Conservation (phyloP, 176 grass and related monocot species). For the Bothriochloa decipiens region DNA sequence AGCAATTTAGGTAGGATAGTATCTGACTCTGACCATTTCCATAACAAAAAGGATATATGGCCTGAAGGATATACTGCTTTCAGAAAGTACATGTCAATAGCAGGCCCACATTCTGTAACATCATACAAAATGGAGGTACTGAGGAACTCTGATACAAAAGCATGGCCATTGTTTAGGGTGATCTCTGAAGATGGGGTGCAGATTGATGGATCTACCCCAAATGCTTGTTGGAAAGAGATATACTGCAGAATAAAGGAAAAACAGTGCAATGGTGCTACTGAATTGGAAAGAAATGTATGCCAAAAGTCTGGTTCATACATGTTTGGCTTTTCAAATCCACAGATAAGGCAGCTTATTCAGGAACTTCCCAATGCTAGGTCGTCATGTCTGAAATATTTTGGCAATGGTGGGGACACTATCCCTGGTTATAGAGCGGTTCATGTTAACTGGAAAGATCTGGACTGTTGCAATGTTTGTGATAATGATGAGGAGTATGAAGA, state of each 20-base stretch:
- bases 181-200: slow-evolving; percentile 75
- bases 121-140: slow-evolving; percentile 97
- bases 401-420: too few species aligned
- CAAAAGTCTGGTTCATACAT: slow-evolving; percentile 89
- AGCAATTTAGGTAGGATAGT: too few species aligned
- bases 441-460: too few species aligned
- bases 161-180: slow-evolving; percentile 82
- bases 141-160: slow-evolving; percentile 86
- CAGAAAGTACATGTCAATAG: slow-evolving; percentile 77
- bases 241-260: too few species aligned
- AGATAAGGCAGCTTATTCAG: slow-evolving; percentile 96
- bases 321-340: slow-evolving; percentile 97
- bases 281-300: slow-evolving; percentile 60
- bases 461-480: too few species aligned
- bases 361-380: too few species aligned
- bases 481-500: too few species aligned
- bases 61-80: slow-evolving; percentile 99
- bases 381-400: too few species aligned
- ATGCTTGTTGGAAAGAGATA: too few species aligned
- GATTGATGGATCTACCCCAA: slow-evolving; percentile 90
- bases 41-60: slow-evolving; percentile 94
- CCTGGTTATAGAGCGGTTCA: too few species aligned
- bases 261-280: slow-evolving; percentile 51
- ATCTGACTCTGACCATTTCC: too few species aligned
- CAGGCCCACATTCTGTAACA: slow-evolving; percentile 74